Percentiles rank a stretch among this genome's conserved stretches.
These are phyloP conservation scores for Nymphaea colorata DNA, from an alignment of 164 flowering plant genomes.

Conservation along the genomic window DNA sequence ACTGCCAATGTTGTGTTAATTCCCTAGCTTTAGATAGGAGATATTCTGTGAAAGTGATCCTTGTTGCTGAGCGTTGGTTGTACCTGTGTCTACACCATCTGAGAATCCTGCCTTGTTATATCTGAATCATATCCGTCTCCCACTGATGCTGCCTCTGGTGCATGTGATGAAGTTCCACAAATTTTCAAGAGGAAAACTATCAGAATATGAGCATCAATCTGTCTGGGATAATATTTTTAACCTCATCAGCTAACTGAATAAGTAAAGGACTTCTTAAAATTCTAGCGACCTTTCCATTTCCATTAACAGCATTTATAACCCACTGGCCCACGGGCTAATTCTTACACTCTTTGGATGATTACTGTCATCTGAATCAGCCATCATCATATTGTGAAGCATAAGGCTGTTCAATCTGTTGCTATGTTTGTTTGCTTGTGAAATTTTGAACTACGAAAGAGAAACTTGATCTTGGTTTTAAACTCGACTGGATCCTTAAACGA, in stretches of 20 bases:
- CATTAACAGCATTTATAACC: constrained; percentile 35
- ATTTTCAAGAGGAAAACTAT: constrained; percentile 23
- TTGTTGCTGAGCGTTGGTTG: too few species aligned
- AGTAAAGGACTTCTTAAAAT: constrained; percentile 40
- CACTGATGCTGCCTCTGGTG: constrained; percentile 15
- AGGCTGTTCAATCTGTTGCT: constrained; percentile 16
- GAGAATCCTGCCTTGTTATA: background rate
- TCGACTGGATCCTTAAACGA: constrained; percentile 20
- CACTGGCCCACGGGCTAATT: constrained; percentile 22
- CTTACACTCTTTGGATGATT: constrained; percentile 10
- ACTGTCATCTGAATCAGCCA: constrained; percentile 9
- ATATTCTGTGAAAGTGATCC: too few species aligned
- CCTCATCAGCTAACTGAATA: constrained; percentile 24
- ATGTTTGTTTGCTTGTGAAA: constrained; percentile 13
- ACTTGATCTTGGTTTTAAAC: constrained; percentile 21
- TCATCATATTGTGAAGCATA: constrained; percentile 22
- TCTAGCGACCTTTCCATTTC: constrained; percentile 33
- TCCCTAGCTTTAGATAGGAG: too few species aligned
- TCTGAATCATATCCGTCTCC: constrained; percentile 17
- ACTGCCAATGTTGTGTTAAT: too few species aligned
- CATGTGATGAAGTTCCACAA: constrained; percentile 17
- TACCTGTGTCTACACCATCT: constrained; percentile 14
- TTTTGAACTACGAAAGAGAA: constrained; percentile 17
- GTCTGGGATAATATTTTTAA: constrained; percentile 11
- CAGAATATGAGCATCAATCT: constrained; percentile 17